Conservation (phyloP, 208 protist genomes). For the Acanthamoeba divionensis region DNA sequence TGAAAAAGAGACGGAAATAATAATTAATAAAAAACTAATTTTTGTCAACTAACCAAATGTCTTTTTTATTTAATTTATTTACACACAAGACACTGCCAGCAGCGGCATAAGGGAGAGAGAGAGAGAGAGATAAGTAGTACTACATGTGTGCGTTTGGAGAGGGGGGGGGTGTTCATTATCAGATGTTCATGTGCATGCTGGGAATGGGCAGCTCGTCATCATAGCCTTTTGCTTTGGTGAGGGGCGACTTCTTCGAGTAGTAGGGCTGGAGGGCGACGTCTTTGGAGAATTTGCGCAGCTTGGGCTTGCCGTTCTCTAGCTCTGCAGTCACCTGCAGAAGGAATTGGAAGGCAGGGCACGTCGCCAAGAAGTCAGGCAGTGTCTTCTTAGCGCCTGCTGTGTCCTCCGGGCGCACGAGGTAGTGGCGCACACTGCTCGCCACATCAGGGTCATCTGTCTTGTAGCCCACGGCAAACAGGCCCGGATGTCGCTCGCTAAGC, state of each 20-base stretch:
- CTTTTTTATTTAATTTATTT: no score
- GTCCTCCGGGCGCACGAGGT: conserved; percentile 2
- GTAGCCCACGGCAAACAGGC: conserved; percentile 63
- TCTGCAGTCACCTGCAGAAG: conserved; percentile 56
- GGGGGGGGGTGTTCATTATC: no score
- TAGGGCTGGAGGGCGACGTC: conserved; percentile 64
- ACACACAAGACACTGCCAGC: no score
- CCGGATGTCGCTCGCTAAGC: conserved; percentile 58
- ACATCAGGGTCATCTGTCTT: conserved; percentile 58
- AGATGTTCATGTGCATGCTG: conserved; percentile 20
- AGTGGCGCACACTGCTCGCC: not conserved
- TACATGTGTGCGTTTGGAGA: no score
- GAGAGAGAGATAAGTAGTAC: no score
- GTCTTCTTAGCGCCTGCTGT: conserved; percentile 53
- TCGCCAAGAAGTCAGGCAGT: conserved; percentile 12
- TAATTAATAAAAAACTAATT: no score
- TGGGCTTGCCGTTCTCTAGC: conserved; percentile 48
- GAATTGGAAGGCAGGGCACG: not conserved
- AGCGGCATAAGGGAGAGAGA: no score
- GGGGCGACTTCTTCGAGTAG: conserved; percentile 58
- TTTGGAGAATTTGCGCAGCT: conserved; percentile 61
- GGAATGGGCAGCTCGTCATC: conserved; percentile 29
- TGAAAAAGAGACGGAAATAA: no score
- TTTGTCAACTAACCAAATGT: no score
- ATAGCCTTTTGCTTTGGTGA: conserved; percentile 14